These are phyloP conservation scores for Pseudopyricularia cyperi DNA, from an alignment of 2,329 filamentous ascomycete genomes.

Conservation along the genomic window DNA sequence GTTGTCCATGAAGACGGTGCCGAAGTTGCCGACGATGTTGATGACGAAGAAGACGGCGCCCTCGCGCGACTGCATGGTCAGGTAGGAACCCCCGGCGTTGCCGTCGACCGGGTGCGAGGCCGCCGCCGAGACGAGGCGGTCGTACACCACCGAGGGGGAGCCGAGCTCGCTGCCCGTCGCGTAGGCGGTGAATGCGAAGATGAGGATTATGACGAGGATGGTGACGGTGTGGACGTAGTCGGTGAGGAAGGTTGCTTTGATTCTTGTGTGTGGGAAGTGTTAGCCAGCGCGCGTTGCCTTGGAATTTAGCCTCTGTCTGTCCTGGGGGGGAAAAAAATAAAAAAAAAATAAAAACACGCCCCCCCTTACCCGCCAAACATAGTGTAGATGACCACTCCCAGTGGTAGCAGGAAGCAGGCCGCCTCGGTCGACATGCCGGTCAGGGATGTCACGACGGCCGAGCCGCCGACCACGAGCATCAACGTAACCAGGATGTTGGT, in stretches of 20 bases:
- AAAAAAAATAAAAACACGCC: no score
- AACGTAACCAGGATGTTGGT: constrained; percentile 81
- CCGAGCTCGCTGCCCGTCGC: constrained; percentile 60
- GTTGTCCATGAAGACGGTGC: constrained; percentile 75
- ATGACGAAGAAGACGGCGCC: constrained; percentile 87
- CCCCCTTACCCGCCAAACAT: constrained; percentile 42
- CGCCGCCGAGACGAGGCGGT: constrained; percentile 58
- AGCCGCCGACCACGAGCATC: constrained; percentile 78
- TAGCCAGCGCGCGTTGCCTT: background rate
- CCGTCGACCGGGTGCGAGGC: constrained; percentile 61
- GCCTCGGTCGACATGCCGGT: constrained; percentile 68
- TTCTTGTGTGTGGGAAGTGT: constrained; percentile 19
- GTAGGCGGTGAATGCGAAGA: constrained; percentile 75
- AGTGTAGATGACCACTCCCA: constrained; percentile 74
- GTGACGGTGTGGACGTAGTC: constrained; percentile 82
- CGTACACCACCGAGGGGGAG: constrained; percentile 65
- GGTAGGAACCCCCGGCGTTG: constrained; percentile 68
- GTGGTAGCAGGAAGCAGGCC: constrained; percentile 70
- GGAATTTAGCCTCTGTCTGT: background rate
- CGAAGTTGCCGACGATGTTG: constrained; percentile 74
- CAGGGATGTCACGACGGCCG: constrained; percentile 57
- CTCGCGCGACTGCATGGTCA: constrained; percentile 73
- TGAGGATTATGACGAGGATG: constrained; percentile 70
- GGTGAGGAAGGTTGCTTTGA: constrained; percentile 79
- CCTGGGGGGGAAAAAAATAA: no score